Conservation (phyloP, 2,329 filamentous ascomycete genomes). For the Fusarium clavum region DNA sequence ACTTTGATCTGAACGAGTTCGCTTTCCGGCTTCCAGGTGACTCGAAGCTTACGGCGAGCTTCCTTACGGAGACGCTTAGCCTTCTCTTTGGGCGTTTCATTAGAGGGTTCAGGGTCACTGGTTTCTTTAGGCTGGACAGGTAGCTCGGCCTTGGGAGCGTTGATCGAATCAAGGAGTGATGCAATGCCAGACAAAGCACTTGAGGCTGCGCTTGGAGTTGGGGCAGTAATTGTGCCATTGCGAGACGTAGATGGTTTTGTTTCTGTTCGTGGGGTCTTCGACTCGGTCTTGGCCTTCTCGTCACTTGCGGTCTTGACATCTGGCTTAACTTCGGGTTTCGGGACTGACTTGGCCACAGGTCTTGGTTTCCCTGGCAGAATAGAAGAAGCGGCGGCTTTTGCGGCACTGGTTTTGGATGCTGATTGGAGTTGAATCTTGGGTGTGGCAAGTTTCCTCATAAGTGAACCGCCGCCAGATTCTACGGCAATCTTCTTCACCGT, state of each 20-base stretch:
- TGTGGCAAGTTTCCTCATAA: slow-evolving; percentile 56
- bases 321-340: slow-evolving; percentile 52
- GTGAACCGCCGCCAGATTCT: slow-evolving; percentile 52
- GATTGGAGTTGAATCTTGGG: slow-evolving; percentile 50
- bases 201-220: slow-evolving; percentile 40
- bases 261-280: slow-evolving; percentile 47
- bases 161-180: slow-evolving; percentile 64
- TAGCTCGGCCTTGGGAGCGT: slow-evolving; percentile 55
- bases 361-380: slow-evolving; percentile 63
- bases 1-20: slow-evolving; percentile 74
- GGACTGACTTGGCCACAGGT: slow-evolving; percentile 55
- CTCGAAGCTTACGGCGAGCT: slow-evolving; percentile 74
- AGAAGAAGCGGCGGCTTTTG: slow-evolving; percentile 50
- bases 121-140: slow-evolving; percentile 64
- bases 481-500: slow-evolving; percentile 58
- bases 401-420: slow-evolving; percentile 46
- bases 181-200: slow-evolving; percentile 63
- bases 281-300: slow-evolving; percentile 50
- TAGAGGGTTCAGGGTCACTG: slow-evolving; percentile 58
- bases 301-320: slow-evolving; percentile 47
- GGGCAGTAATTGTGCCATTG: slow-evolving; percentile 47
- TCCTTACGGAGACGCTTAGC: slow-evolving; percentile 78
- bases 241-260: slow-evolving; percentile 45
- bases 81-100: slow-evolving; percentile 76
- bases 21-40: slow-evolving; percentile 76